Conservation (phyloP, 2,329 filamentous ascomycete species). For the Phialemoniopsis sp. region DNA sequence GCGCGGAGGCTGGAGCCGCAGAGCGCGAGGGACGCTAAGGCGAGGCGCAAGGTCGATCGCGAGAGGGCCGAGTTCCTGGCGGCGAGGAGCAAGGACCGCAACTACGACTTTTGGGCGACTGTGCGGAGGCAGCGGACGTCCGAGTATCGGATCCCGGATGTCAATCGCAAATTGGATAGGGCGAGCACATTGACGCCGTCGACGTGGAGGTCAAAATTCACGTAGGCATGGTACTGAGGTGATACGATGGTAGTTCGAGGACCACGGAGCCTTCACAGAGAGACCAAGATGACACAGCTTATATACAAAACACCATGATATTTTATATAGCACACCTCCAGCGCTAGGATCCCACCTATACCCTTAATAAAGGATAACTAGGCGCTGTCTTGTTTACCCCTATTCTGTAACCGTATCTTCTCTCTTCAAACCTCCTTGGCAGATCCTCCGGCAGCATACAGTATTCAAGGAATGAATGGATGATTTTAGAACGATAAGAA, state of each 20-base stretch:
- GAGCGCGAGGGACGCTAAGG: constrained; percentile 13
- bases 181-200: neutral
- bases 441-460: too few relatives aligned
- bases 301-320: too few relatives aligned
- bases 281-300: too few relatives aligned
- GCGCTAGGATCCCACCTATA: too few relatives aligned
- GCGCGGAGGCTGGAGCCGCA: constrained; percentile 19
- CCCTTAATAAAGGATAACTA: too few relatives aligned
- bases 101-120: constrained; percentile 35
- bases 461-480: too few relatives aligned
- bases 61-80: constrained; percentile 12
- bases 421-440: too few relatives aligned
- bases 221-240: constrained; percentile 2
- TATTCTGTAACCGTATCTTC: too few relatives aligned
- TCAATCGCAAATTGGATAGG: constrained; percentile 19
- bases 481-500: neutral
- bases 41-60: constrained; percentile 9
- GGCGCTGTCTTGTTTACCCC: too few relatives aligned
- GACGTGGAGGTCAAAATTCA: neutral
- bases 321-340: too few relatives aligned
- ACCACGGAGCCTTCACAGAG: too few relatives aligned
- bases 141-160: constrained; percentile 30
- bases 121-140: constrained; percentile 21
- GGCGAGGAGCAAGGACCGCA: constrained; percentile 20
- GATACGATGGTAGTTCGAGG: neutral